Evolutionary conservation across 305 asterid species (phyloP).

Genomic region (Rubia peregrina): DNA sequence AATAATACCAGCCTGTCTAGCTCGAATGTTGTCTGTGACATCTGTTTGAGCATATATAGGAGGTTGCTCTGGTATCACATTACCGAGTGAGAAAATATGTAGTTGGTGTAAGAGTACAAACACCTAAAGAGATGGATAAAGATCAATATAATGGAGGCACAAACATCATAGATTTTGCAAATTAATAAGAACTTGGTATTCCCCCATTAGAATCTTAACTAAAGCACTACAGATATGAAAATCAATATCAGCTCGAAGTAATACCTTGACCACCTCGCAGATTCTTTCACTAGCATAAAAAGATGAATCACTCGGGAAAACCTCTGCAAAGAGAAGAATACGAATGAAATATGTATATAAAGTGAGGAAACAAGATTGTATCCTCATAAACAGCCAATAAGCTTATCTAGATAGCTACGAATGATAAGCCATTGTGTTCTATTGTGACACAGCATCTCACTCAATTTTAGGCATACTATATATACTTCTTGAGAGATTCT

Average conservation of each 20-base stretch:
- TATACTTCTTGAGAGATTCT: neutral
- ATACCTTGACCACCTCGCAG: constrained; percentile 87
- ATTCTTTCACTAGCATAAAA: constrained; percentile 71
- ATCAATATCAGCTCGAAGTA: constrained; percentile 9
- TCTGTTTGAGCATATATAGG: constrained; percentile 46
- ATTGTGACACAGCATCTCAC: neutral
- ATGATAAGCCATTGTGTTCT: neutral
- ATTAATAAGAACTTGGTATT: neutral
- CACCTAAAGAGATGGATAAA: constrained; percentile 40
- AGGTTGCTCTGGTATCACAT: constrained; percentile 80
- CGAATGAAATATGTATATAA: constrained; percentile 18
- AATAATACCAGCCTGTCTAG: constrained; percentile 56
- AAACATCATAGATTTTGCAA: constrained; percentile 8
- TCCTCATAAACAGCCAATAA: neutral
- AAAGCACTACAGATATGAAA: constrained; percentile 11
- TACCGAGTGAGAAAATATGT: constrained; percentile 67
- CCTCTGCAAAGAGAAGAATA: constrained; percentile 36
- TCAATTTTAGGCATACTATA: neutral
- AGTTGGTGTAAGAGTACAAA: constrained; percentile 86
- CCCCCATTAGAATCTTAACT: neutral
- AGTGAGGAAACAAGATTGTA: neutral
- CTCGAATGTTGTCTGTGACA: constrained; percentile 56
- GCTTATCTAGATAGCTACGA: neutral
- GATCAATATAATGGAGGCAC: constrained; percentile 19
- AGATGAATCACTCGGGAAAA: constrained; percentile 57